Evolutionary conservation across 2,329 filamentous ascomycete species (phyloP), one percentile per base, ranked within the genome.

Genomic region (Talaromyces sp.): DNA sequence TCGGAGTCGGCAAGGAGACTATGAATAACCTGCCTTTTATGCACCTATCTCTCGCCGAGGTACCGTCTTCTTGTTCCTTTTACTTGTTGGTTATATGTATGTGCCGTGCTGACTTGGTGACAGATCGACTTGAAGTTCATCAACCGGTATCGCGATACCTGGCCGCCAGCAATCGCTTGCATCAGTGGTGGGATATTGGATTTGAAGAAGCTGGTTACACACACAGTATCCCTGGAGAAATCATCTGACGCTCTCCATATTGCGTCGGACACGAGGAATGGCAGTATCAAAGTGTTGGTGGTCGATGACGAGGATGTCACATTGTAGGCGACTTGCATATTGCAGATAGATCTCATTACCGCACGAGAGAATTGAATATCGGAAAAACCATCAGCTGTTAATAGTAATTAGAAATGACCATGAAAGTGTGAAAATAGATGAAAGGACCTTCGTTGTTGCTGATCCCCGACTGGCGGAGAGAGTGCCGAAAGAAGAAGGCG

Each of bases 111-210:
- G 36, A 11, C 19, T n/a, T 64, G 9, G 9, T 10, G 28, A 30
- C 36, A 86, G 83, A 88, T 90, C 65, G 81, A 89, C 66, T 77
- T 90, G 28, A 84, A 82, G 42, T 90, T 90, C 74, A 90, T 89
- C 70, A 89, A 90, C 71, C 80, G 88, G 8, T 90, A 90, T 70
- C 79, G 82, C 47, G 86, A 90, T 68, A 89, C 87, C 0, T 90
- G 88, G 87, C 87, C 87, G 0, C 81, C 83, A 0, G 88, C 85
- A 0, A 87, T 90, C 36, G 78, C 83, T 7, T 84, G 83, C 55
- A 69, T 90, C 30, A 80, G 79, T 47, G 84, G 85, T 3, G 83
- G 82, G 0, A 78, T 89, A 1, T 69, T 90, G 9, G 81, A 89
- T 68, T 75, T 88, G 22, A 86, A 86, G 68, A 81, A 80, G 55